A percentile compares a stretch with the other conserved stretches of the same genome.
phyloP scores from a whole-genome alignment of 768 basidiomycete species.

The Psilocybe cubensis region DNA sequence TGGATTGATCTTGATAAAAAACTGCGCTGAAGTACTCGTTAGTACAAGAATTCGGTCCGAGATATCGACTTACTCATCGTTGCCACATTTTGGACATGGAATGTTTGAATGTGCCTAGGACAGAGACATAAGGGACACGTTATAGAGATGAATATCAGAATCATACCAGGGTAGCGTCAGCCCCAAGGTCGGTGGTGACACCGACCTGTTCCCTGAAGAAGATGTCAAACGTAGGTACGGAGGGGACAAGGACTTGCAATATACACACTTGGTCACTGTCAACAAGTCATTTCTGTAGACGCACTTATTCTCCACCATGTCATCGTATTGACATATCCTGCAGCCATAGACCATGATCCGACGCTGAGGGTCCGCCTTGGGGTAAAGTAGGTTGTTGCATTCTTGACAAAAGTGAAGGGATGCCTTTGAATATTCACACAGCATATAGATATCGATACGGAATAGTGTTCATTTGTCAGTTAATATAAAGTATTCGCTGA shows the following conservation, averaged over 20 bases:
- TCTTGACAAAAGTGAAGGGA: constrained; percentile 91
- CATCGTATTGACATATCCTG: constrained; percentile 86
- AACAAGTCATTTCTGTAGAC: constrained; percentile 94
- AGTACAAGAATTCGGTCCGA: neutral
- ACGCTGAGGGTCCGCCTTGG: constrained; percentile 86
- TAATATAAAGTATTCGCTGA: neutral
- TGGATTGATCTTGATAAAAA: constrained; percentile 96
- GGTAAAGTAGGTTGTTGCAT: constrained; percentile 95
- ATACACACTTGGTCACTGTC: constrained; percentile 84
- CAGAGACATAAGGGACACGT: neutral
- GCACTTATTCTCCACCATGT: constrained; percentile 84
- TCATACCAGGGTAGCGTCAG: constrained; percentile 86
- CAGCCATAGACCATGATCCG: constrained; percentile 90
- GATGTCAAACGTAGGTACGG: constrained; percentile 9
- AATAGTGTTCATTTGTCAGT: neutral
- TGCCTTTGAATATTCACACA: constrained; percentile 47
- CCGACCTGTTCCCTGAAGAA: constrained; percentile 87
- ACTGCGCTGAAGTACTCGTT: constrained; percentile 66
- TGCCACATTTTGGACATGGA: constrained; percentile 78
- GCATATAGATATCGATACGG: neutral
- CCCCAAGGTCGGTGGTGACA: constrained; percentile 83
- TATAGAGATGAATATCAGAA: neutral
- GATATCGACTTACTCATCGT: constrained; percentile 71
- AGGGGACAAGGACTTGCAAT: neutral
- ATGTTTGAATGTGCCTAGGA: constrained; percentile 84